Percentiles rank a stretch among this genome's conserved stretches.
These are phyloP conservation scores for Russula foetens DNA, from an alignment of 768 basidiomycete genomes.

Conservation along the genomic window DNA sequence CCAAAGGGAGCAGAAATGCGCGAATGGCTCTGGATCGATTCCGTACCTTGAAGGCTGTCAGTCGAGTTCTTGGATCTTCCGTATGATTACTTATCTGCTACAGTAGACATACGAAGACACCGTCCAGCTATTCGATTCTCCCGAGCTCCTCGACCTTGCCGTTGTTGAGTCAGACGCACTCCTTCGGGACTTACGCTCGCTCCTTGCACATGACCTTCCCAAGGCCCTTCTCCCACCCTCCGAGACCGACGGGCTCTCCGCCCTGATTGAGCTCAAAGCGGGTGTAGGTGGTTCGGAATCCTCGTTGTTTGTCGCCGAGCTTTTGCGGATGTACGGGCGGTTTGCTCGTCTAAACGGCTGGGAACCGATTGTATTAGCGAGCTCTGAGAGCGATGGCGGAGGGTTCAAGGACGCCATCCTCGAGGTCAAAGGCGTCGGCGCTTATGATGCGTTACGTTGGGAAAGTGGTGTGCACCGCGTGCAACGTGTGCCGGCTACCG, in stretches of 20 bases:
- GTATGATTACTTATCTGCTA: not conserved
- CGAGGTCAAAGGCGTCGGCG: constrained; percentile 69
- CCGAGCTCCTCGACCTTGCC: constrained; percentile 19
- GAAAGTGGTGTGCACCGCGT: constrained; percentile 97
- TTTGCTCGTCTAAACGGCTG: constrained; percentile 50
- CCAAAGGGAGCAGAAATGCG: constrained; percentile 1
- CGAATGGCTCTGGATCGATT: not conserved
- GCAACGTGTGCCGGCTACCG: constrained; percentile 88
- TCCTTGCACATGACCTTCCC: constrained; percentile 46
- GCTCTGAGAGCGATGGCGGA: constrained; percentile 49
- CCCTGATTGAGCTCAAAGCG: constrained; percentile 84
- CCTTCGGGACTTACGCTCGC: constrained; percentile 7
- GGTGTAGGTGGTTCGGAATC: constrained; percentile 92
- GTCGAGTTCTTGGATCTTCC: not conserved
- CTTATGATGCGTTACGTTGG: constrained; percentile 74
- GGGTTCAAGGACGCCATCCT: constrained; percentile 73
- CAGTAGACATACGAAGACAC: constrained; percentile 15
- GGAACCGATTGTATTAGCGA: constrained; percentile 52
- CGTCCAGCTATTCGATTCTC: constrained; percentile 13
- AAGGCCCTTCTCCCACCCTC: constrained; percentile 67
- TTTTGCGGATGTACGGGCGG: constrained; percentile 77
- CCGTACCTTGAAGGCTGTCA: constrained; percentile 5
- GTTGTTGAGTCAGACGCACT: constrained; percentile 3
- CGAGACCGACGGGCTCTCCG: constrained; percentile 55
- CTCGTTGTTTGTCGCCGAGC: constrained; percentile 67